These are phyloP conservation scores for Nothophytophthora sp. DNA, from an alignment of 352 stramenopile species.

Conservation along the genomic window DNA sequence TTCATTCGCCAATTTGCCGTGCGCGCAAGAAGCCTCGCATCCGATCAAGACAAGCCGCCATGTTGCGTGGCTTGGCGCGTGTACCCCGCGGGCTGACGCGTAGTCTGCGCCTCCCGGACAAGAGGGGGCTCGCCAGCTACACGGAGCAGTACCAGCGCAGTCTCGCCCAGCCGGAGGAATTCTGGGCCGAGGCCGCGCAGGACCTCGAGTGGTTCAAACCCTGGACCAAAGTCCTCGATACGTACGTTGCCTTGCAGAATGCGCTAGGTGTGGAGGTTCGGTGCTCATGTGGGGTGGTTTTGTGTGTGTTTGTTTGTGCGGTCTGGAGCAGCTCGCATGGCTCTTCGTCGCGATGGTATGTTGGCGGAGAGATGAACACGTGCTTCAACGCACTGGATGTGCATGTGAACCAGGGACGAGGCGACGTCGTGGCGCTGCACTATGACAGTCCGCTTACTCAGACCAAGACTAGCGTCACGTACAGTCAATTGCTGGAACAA, in stretches of 20 bases:
- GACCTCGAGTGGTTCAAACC: conserved; percentile 61
- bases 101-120: neutral
- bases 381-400: conserved; percentile 70
- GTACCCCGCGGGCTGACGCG: neutral
- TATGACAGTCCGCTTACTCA: conserved; percentile 65
- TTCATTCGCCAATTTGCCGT: conserved; percentile 26
- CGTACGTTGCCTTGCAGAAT: too few species aligned
- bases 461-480: conserved; percentile 70
- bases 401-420: conserved; percentile 54
- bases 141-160: conserved; percentile 41
- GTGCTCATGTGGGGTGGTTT: too few species aligned
- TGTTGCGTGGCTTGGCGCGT: conserved; percentile 11
- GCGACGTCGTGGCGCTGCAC: conserved; percentile 50
- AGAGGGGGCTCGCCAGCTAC: conserved; percentile 34
- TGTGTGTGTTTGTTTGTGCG: too few species aligned
- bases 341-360: conserved; percentile 50
- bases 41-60: too few species aligned
- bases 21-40: too few species aligned
- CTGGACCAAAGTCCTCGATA: conserved; percentile 42
- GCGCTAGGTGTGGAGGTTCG: too few species aligned
- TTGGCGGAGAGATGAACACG: conserved; percentile 65
- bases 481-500: conserved; percentile 71
- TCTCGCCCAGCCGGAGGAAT: conserved; percentile 42
- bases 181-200: conserved; percentile 52
- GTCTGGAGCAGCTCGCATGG: conserved; percentile 29